A percentile compares a stretch with the other conserved stretches of the same genome.
Conservation (phyloP, 257 asterid species). For the Orobanche coerulescens region DNA sequence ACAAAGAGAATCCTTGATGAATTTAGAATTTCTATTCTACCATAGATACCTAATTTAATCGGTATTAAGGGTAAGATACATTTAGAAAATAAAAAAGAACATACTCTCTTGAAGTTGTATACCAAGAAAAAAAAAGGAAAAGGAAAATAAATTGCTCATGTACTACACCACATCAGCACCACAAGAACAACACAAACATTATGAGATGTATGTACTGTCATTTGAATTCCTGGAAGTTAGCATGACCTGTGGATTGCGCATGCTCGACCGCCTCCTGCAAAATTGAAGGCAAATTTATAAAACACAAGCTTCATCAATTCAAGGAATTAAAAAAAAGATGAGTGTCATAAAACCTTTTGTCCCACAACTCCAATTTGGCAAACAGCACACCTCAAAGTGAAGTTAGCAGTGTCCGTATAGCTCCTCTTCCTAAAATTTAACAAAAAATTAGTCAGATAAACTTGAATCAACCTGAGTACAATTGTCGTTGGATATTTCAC, state of each 20-base stretch:
- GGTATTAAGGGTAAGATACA: no score
- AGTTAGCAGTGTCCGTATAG: conserved; percentile 78
- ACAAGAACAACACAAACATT: no score
- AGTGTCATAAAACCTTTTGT: conserved; percentile 53
- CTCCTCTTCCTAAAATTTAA: conserved; percentile 63
- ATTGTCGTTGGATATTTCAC: not conserved
- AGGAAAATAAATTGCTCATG: no score
- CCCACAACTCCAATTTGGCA: conserved; percentile 94
- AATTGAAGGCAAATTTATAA: not conserved
- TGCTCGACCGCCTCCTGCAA: conserved; percentile 92
- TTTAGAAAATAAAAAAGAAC: no score
- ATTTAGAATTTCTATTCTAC: no score
- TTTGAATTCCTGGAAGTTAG: conserved; percentile 80
- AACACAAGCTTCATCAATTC: not conserved
- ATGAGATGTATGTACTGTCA: conserved; percentile 28
- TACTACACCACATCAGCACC: no score
- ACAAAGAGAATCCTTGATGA: no score
- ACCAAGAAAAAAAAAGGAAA: no score
- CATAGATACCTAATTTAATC: no score
- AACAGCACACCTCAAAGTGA: conserved; percentile 89
- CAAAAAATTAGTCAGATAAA: not conserved
- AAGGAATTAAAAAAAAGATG: not conserved
- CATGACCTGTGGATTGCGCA: conserved; percentile 88
- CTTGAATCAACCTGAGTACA: not conserved
- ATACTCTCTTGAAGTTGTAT: no score